A percentile compares a stretch with the other conserved stretches of the same genome.
These are phyloP conservation scores for Datura wrightii DNA, from an alignment of 257 asterid genomes.

Conservation along the genomic window DNA sequence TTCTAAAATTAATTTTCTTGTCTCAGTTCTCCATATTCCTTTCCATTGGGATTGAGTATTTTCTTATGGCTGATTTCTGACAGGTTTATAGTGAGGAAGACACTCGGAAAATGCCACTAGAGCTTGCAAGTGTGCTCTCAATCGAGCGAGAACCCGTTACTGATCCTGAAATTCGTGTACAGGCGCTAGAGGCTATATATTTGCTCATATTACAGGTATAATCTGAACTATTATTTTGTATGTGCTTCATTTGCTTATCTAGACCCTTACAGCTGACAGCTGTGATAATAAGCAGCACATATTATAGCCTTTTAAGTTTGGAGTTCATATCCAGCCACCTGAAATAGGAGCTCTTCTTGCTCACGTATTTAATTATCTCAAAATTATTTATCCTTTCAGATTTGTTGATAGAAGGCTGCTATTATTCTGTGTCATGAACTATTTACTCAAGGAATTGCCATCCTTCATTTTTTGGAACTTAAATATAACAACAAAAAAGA, in stretches of 20 bases:
- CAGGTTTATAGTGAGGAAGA: conserved; percentile 69
- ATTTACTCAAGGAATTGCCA: neutral
- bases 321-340: neutral
- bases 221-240: neutral
- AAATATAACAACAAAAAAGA: neutral
- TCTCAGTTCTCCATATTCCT: neutral
- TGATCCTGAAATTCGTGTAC: conserved; percentile 81
- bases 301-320: neutral
- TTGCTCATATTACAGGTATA: conserved; percentile 78
- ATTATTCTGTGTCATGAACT: neutral
- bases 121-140: conserved; percentile 90
- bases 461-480: neutral
- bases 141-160: conserved; percentile 83
- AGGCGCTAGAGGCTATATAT: conserved; percentile 84
- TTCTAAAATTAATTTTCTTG: neutral
- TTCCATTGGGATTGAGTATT: neutral
- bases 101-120: conserved; percentile 90
- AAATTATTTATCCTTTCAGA: neutral
- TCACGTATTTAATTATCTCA: neutral
- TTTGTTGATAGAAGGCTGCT: neutral
- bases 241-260: neutral
- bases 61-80: conserved; percentile 29
- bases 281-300: neutral
- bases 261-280: neutral
- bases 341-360: neutral